Base-by-base conservation (phyloP, 768 basidiomycete species). In the Mycena alexandri region DNA sequence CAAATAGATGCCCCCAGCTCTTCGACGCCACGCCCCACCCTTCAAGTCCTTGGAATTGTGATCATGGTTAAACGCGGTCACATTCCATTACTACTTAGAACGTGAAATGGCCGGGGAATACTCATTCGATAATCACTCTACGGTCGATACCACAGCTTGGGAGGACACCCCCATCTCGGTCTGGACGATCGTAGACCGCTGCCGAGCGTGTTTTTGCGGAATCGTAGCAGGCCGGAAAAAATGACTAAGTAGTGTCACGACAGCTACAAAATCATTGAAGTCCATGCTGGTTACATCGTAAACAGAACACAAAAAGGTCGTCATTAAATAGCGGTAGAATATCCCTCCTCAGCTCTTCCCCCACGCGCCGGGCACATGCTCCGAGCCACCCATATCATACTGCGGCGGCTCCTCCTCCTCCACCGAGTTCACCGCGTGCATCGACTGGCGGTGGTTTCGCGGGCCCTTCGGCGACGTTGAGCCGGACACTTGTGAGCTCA, bases 371-470 rank as follows among this genome's bases (percentile, higher is more conserved):
- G 84, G 79, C 33, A 82, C 72, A 61, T 81, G 81, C 22, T 86
- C 79, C 25, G 80, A 74, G 21, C 14, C 25, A 24, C 86, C 87
- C 17, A 81, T 80, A 29, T 93, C 91, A 73, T 93, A 93, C 57
- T 78, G 81, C 33, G 92, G 92, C 16, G 92, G 92, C 41, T 79
- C 82, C 19, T 93, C 92, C 17, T 85, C 78, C 53, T 83, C 66
- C 17, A 34, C 53, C 16, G 19, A 11, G 41, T 71, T 71, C 66
- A 65, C 46, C 14, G 54, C 46, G 16, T 59, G 48, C 62, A 71
- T 50, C 53, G 70, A 71, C 43, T 71, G 62, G 17, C 70, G 70
- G 52, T 71, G 65, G 9, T 42, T 64, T 33, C 70, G 51, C 58
- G 70, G 70, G 58, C 70, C 70, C 59, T 68, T 71, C 22, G 69